Evolutionary conservation across 148 eudicot species (phyloP).

Genomic region (Arbutus unedo): DNA sequence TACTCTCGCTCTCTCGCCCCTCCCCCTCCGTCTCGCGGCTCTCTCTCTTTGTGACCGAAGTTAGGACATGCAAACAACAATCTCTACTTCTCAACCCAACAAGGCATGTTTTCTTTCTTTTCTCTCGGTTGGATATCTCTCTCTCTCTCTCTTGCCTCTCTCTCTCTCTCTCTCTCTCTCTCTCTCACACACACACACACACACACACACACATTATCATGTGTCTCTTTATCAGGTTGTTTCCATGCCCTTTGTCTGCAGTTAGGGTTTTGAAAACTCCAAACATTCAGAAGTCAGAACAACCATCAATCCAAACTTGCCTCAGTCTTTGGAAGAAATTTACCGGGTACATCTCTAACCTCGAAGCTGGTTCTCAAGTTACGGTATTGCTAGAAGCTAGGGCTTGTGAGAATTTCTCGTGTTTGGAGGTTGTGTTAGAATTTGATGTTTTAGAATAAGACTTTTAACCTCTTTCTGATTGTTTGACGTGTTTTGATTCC

Average conservation of each 20-base stretch:
- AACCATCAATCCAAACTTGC: not conserved
- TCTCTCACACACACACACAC: not conserved
- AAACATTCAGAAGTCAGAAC: not conserved
- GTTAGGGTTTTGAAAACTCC: conserved; percentile 1
- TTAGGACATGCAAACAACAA: not conserved
- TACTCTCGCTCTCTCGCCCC: not conserved
- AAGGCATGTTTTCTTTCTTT: not conserved
- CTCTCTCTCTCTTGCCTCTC: not conserved
- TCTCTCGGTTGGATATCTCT: not conserved
- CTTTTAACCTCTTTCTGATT: not conserved
- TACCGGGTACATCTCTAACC: not conserved
- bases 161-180: not conserved
- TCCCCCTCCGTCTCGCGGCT: not conserved
- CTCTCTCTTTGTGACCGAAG: not conserved
- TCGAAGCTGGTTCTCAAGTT: not conserved
- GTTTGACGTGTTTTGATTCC: not conserved
- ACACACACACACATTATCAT: not conserved
- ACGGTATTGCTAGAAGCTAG: not conserved
- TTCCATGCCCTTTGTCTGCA: not conserved
- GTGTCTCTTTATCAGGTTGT: not conserved
- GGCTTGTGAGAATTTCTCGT: not conserved
- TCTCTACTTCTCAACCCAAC: not conserved
- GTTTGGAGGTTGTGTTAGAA: not conserved
- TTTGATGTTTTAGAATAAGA: not conserved
- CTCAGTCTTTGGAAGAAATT: not conserved